Percentiles rank a stretch among this genome's conserved stretches.
Evolutionary conservation across 371 early-diverging fungal species (phyloP).

Genomic region (Rhizopus delemar): DNA sequence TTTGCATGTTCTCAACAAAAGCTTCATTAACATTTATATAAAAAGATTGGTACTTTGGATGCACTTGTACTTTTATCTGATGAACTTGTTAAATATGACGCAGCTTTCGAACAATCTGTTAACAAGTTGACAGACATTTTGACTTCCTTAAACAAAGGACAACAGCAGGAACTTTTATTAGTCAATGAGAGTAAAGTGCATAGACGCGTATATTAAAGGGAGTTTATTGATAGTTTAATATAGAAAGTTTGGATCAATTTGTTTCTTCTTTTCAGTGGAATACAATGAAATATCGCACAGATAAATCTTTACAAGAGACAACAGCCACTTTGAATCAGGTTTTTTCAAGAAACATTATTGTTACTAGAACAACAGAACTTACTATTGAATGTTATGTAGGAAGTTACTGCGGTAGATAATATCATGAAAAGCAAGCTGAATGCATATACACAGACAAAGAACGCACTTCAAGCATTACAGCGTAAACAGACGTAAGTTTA

Average conservation of each 20-base stretch:
- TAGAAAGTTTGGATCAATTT: slow-evolving; percentile 83
- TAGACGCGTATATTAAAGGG: not conserved
- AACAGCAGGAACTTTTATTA: slow-evolving; percentile 52
- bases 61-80: slow-evolving; percentile 88
- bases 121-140: slow-evolving; percentile 84
- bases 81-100: slow-evolving; percentile 86
- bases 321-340: slow-evolving; percentile 67
- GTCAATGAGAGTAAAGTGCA: slow-evolving; percentile 78
- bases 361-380: too few relatives aligned
- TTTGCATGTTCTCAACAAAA: too few relatives aligned
- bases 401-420: slow-evolving; percentile 82
- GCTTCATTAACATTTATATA: not conserved
- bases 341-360: slow-evolving; percentile 4
- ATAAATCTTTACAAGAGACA: slow-evolving; percentile 87
- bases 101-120: slow-evolving; percentile 69
- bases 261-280: slow-evolving; percentile 91
- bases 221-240: not conserved
- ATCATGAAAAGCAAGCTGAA: slow-evolving; percentile 86
- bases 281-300: slow-evolving; percentile 93
- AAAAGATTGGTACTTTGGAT: slow-evolving; percentile 92
- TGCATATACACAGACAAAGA: slow-evolving; percentile 81
- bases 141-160: slow-evolving; percentile 58
- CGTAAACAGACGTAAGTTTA: slow-evolving; percentile 76
- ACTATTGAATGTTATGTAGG: slow-evolving; percentile 43
- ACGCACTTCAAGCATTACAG: slow-evolving; percentile 77